Base-by-base conservation (phyloP, 257 asterid species). In the Plantago elongata region DNA sequence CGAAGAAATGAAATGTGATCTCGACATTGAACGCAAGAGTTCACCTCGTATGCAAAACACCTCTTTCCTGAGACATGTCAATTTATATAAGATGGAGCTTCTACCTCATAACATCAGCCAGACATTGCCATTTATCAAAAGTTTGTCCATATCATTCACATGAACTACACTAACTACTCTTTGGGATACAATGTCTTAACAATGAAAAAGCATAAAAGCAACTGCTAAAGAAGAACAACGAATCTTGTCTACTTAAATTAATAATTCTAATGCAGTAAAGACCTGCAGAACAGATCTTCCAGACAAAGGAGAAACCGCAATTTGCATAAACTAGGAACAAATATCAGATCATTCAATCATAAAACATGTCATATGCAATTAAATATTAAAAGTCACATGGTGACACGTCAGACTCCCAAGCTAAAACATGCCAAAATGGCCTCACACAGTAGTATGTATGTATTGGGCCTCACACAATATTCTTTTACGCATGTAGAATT, bases 371-470 rank as follows among this genome's bases (percentile, higher is more conserved):
- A 60, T 17, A 29, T 56, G 58, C 54, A 71, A 62, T 62, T 14
- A 72, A 45, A 51, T 37, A 63, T 18, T 42, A 42, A 38, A 54
- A 40, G 66, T 54, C 77, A 79, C 74, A 68, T 73, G 84, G 68
- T 65, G 73, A 75, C 81, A 75, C 58, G 74, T 73, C 74, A 72
- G 72, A 64, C 63, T 55, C 11, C 54, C 55, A 58, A 37, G 40
- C 50, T 29, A 11, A 15, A 60, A 71, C 77, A 75, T 64, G 75
- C 75, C 73, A 60, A 58, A 62, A 69, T 51, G 63, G 45, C 76
- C 73, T 65, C 22, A 45, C 57, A 54, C 52, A 61, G 61, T 46
- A 61, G 40, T 34, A 34, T 34, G 61, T 46, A 67, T 54, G 58
- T 18, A 49, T 52, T 72, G 81, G 72, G 66, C 62, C 66, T 66